Evolutionary conservation across 2,329 filamentous ascomycete genomes (phyloP).

Genomic region (Botrytis pseudocinerea): DNA sequence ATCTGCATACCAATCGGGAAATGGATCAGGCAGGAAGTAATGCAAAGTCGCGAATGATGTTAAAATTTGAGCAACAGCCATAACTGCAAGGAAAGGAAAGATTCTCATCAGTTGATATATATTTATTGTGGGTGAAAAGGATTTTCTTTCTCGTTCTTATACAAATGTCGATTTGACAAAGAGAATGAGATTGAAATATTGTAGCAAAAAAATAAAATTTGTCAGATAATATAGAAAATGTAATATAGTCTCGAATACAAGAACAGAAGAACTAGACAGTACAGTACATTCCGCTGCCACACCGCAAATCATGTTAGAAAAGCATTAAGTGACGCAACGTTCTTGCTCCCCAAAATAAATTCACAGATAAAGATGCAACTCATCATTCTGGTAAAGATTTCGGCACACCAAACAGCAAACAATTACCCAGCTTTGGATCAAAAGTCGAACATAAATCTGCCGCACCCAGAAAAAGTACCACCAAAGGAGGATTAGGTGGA

Average conservation of each 20-base stretch:
- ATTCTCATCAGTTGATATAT: background rate
- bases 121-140: background rate
- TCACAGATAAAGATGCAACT: background rate
- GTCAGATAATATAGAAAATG: background rate
- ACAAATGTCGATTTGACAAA: background rate
- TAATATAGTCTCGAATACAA: background rate
- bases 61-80: background rate
- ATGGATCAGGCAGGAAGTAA: too few species aligned
- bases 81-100: background rate
- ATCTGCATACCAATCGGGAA: background rate
- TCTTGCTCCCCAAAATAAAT: background rate
- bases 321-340: background rate
- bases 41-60: background rate
- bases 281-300: background rate
- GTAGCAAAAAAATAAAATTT: background rate
- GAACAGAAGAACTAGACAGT: fast-evolving
- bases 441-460: background rate
- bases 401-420: background rate
- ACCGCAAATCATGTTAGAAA: background rate
- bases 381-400: background rate
- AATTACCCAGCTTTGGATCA: too few species aligned
- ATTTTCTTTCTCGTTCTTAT: background rate
- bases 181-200: fast-evolving
- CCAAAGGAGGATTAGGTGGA: background rate
- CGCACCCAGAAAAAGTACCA: background rate